Base-by-base conservation (phyloP, 2,329 filamentous ascomycete species). In the Pyricularia sp. region DNA sequence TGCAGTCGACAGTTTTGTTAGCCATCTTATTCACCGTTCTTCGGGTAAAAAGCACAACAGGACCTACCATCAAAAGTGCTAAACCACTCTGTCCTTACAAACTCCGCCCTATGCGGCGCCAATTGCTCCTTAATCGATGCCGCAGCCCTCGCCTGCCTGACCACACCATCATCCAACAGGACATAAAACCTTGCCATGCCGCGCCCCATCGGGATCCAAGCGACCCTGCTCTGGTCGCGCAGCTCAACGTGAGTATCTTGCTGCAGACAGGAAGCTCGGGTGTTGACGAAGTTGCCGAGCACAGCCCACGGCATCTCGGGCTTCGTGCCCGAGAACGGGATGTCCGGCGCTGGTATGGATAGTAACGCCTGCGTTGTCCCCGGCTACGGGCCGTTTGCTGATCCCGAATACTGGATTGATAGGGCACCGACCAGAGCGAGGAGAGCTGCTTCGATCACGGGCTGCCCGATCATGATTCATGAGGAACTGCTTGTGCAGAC, bases 281-380 rank as follows among this genome's bases (percentile, higher is more conserved):
- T 57, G 24, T 57, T 24, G 9, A 57, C 16, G 13, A 57, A 57
- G 2, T 24, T 28, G 24, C 28, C 53, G 22, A 57, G n/a, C n/a
- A 57, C 53, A 1, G 53, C 53, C 53, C 53, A 57, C 53, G 13
- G 53, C 53, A 57, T 57, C 53, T 57, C 53, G n/a, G 53, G 53
- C 53, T 57, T 28, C 5, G 53, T 57, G n/a, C 53, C 53, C 12
- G n/a, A 3, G 24, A 57, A 57, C 10, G 53, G 53, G 53, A 57
- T 57, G 8, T 10, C 22, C 30, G 2, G n/a, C 40, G 13, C 55
- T 59, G n/a, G 13, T 59, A 0, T 8, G 31, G 49, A 68, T 69
- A 0, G 68, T 70, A 16, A 69, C 71, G 9, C 70, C 71, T 1
- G 68, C 65, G 9, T 63, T 64, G 30, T 67, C 67, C 22, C 61